Percentiles rank a stretch among this genome's conserved stretches.
These are phyloP conservation scores for Tephrocybe sp. DNA, from an alignment of 768 basidiomycete species.

Conservation along the genomic window DNA sequence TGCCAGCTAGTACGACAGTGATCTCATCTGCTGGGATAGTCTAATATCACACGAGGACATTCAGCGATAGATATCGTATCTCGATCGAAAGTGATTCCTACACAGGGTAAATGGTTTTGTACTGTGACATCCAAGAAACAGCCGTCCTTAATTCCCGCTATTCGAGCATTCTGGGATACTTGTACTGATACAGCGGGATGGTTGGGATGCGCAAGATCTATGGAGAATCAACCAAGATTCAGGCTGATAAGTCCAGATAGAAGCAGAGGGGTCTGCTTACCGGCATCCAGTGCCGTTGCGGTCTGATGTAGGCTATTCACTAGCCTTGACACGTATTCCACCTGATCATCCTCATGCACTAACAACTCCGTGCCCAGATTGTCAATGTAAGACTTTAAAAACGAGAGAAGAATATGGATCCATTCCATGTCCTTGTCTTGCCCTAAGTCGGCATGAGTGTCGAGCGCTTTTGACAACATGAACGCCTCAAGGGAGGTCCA, in stretches of 20 bases:
- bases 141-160: slow-evolving; percentile 66
- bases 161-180: slow-evolving; percentile 43
- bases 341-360: slow-evolving; percentile 49
- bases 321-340: slow-evolving; percentile 51
- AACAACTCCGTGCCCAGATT: slow-evolving; percentile 53
- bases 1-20: slow-evolving; percentile 56
- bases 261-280: slow-evolving; percentile 36
- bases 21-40: slow-evolving; percentile 62
- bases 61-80: slow-evolving; percentile 1
- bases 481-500: slow-evolving; percentile 82
- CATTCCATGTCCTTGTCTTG: slow-evolving; percentile 73
- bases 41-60: slow-evolving; percentile 33
- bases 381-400: slow-evolving; percentile 68
- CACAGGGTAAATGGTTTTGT: slow-evolving; percentile 73
- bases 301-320: slow-evolving; percentile 49
- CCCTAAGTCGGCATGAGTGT: slow-evolving; percentile 58
- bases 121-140: slow-evolving; percentile 60
- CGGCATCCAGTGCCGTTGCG: slow-evolving; percentile 52
- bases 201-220: slow-evolving; percentile 68
- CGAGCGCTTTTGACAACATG: slow-evolving; percentile 75
- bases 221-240: too few relatives aligned
- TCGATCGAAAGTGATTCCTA: slow-evolving; percentile 30
- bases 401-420: slow-evolving; percentile 76
- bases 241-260: too few relatives aligned
- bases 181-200: slow-evolving; percentile 67